phyloP scores from a whole-genome alignment of 2,329 filamentous ascomycete genomes.

The Teratosphaeria gauchensis region DNA sequence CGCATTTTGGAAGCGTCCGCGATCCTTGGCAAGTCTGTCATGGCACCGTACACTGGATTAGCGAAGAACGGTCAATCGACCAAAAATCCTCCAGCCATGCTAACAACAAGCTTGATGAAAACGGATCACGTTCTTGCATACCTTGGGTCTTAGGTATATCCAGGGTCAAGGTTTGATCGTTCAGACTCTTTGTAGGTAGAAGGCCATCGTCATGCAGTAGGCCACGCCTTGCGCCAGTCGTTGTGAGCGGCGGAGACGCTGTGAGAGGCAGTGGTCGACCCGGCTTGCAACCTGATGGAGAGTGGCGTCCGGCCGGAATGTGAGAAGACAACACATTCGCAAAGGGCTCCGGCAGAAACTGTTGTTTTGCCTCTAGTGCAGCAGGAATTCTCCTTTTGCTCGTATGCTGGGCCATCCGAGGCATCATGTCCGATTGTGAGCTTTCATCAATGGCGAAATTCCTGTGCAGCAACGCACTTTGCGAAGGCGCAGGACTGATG shows the following conservation, averaged over 20 bases:
- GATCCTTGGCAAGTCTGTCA: conserved; percentile 4
- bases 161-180: conserved; percentile 11
- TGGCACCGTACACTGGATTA: neutral
- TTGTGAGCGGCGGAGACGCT: conserved; percentile 10
- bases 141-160: conserved; percentile 13
- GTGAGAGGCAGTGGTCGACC: conserved; percentile 6
- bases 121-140: conserved; percentile 1
- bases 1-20: neutral
- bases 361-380: neutral
- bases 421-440: neutral
- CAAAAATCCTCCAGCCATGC: conserved; percentile 1
- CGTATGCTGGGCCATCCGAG: conserved; percentile 1
- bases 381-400: neutral
- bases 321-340: conserved; percentile 6
- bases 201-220: conserved; percentile 11
- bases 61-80: neutral
- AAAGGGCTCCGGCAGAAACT: conserved; percentile 3
- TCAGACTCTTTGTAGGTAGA: conserved; percentile 2
- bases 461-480: conserved; percentile 7
- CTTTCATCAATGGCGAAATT: neutral
- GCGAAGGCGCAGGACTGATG: conserved; percentile 6
- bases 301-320: conserved; percentile 8
- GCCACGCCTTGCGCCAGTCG: conserved; percentile 12
- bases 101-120: conserved; percentile 1
- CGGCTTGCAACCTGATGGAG: conserved; percentile 9